phyloP scores from a whole-genome alignment of 2,329 filamentous ascomycete species.

The Fusarium begoniae region DNA sequence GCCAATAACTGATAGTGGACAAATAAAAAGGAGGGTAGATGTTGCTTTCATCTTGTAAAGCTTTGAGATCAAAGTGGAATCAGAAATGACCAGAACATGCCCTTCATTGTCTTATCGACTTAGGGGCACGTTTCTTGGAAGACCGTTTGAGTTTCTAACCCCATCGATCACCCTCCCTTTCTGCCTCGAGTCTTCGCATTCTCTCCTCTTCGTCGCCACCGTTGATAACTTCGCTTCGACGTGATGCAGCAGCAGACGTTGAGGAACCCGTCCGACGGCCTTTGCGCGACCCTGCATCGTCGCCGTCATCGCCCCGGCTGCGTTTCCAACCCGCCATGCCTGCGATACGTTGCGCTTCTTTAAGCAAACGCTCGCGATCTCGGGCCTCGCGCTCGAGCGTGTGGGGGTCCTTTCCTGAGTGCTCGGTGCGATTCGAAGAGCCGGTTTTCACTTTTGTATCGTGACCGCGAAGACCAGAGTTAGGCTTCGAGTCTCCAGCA shows the following conservation, averaged over 20 bases:
- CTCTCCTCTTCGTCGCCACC: conserved; percentile 62
- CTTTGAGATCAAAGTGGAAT: neutral
- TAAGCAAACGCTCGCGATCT: conserved; percentile 71
- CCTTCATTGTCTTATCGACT: conserved; percentile 13
- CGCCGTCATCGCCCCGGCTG: conserved; percentile 55
- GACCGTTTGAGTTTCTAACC: conserved; percentile 43
- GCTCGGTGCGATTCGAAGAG: conserved; percentile 42
- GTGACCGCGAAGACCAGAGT: conserved; percentile 51
- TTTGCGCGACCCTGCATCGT: conserved; percentile 52
- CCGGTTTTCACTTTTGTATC: conserved; percentile 55
- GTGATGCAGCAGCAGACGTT: conserved; percentile 40
- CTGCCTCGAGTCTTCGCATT: conserved; percentile 65
- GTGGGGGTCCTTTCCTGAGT: conserved; percentile 56
- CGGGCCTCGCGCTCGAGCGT: conserved; percentile 74
- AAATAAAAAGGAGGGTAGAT: conserved; percentile 1
- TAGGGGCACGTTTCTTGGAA: conserved; percentile 3
- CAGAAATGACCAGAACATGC: neutral
- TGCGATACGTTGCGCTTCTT: conserved; percentile 73
- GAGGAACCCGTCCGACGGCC: conserved; percentile 49
- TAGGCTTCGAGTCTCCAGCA: conserved; percentile 50
- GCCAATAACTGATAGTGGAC: conserved; percentile 15
- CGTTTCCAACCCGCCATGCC: conserved; percentile 62
- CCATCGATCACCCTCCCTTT: conserved; percentile 66
- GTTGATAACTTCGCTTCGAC: conserved; percentile 59
- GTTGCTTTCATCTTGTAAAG: neutral